Base-by-base conservation (phyloP, 2,329 filamentous ascomycete species). In the Cadophora malorum region DNA sequence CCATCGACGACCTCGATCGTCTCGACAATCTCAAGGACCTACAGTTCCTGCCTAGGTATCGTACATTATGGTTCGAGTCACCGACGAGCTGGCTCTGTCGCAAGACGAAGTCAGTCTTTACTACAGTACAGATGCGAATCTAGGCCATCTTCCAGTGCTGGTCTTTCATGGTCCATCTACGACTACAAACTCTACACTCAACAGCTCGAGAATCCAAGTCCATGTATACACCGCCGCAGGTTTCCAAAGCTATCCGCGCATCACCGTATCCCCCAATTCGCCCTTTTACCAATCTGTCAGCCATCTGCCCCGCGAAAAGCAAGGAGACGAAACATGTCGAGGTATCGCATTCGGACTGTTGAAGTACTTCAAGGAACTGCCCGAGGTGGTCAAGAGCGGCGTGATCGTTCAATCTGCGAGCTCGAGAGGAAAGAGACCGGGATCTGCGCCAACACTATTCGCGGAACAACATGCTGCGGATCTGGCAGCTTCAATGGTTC, bases 91-190 rank as follows among this genome's bases (percentile, higher is more conserved):
- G 83, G 83, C 88, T 77, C 86, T 97, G 79, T 90, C 92, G 79
- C 85, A 91, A 79, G 91, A 95, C 79, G 86, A 91, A 79, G 87
- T 97, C 79, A 90, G 88, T 77, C 91, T 97, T 76, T 98, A 96
- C 85, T 91, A 96, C 81, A 89, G 93, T 74, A 91, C 90, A 79
- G 96, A 99, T 80, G 89, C 93, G 69, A 83, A 94, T 72, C 90
- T 96, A 66, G 90, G 90, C 80, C 87, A 94, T 81, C 85, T 94
- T 70, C 89, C 94, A 63, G 85, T 98, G 74, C 85, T 98, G 74
- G 86, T 97, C 79, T 97, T 98, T 84, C 93, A 97, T 79, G 95
- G 95, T 16, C 88, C 94, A 19, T 95, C 95, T 58, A 94, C 94
- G 35, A 96, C 93, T 53, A 90, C 92, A 76, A 96, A 97, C 81